Conservation (phyloP, 1,139 yeast genomes). For the Zygosaccharomyces sapae region DNA sequence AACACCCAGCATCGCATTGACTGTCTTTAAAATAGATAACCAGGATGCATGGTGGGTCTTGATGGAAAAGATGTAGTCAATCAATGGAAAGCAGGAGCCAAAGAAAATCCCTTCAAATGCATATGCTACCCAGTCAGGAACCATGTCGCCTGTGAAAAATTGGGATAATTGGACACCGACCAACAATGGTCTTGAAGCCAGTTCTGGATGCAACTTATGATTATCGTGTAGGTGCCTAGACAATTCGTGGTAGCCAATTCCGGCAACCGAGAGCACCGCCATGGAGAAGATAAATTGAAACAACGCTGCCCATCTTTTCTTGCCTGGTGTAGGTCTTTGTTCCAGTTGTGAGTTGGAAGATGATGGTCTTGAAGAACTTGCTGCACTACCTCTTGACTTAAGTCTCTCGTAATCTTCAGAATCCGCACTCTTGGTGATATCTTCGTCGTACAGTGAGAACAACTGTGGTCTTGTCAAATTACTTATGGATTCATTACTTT, state of each 20-base stretch:
- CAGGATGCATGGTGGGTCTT: constrained; percentile 32
- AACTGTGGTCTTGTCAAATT: constrained; percentile 33
- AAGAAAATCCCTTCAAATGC: constrained; percentile 58
- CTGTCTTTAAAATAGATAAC: constrained; percentile 52
- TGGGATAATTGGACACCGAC: constrained; percentile 31
- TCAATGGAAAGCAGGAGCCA: constrained; percentile 59
- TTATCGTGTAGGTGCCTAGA: constrained; percentile 50
- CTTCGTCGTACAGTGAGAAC: constrained; percentile 35
- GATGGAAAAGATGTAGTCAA: constrained; percentile 43
- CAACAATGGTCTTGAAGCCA: constrained; percentile 37
- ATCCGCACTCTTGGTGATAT: constrained; percentile 32
- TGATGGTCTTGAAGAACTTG: constrained; percentile 13
- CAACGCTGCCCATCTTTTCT: constrained; percentile 11
- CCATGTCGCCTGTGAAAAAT: constrained; percentile 20
- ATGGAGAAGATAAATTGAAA: constrained; percentile 26
- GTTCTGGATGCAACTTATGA: constrained; percentile 40
- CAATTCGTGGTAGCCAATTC: constrained; percentile 49
- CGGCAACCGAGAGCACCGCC: constrained; percentile 42
- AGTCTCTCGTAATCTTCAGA: constrained; percentile 28
- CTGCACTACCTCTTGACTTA: constrained; percentile 18
- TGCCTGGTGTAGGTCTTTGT: constrained; percentile 3
- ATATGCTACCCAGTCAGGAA: constrained; percentile 39
- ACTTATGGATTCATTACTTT: constrained; percentile 28
- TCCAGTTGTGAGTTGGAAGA: constrained; percentile 11
- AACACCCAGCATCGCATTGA: constrained; percentile 76